phyloP scores from a whole-genome alignment of 306 rosid species.

The Trifolium fragiferum region DNA sequence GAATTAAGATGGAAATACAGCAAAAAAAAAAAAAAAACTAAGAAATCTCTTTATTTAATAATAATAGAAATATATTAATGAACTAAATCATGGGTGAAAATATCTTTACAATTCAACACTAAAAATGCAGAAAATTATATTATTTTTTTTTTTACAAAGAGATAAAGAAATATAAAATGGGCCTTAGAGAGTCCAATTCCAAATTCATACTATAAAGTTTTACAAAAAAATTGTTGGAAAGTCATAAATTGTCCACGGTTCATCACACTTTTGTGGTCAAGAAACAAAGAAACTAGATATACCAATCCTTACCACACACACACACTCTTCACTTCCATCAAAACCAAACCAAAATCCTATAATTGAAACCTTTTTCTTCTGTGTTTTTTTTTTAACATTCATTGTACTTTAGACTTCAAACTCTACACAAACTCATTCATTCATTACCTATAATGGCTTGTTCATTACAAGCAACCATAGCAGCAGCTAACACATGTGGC shows the following conservation, averaged over 20 bases:
- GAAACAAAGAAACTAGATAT: conserved; percentile 18
- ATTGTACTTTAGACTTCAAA: conserved; percentile 31
- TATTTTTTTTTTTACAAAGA: too few relatives aligned
- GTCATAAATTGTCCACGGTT: conserved; percentile 14
- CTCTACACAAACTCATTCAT: background rate
- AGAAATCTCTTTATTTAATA: too few relatives aligned
- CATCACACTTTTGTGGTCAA: conserved; percentile 13
- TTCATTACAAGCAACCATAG: conserved; percentile 70
- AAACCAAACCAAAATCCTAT: conserved; percentile 17
- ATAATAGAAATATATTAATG: too few relatives aligned
- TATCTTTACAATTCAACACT: too few relatives aligned
- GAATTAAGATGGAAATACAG: too few relatives aligned
- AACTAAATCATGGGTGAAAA: too few relatives aligned
- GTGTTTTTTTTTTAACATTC: conserved; percentile 5
- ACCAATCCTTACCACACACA: conserved; percentile 38
- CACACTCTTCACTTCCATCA: background rate
- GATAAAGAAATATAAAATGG: too few relatives aligned
- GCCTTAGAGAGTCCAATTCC: too few relatives aligned
- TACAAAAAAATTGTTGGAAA: background rate
- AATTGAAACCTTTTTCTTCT: background rate
- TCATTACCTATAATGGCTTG: conserved; percentile 53
- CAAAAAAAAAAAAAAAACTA: too few relatives aligned
- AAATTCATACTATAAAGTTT: too few relatives aligned
- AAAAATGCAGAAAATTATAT: too few relatives aligned
- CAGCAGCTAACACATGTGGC: conserved; percentile 65